These are phyloP conservation scores for Fusarium liriodendri DNA, from an alignment of 2,329 filamentous ascomycete species.

Conservation along the genomic window DNA sequence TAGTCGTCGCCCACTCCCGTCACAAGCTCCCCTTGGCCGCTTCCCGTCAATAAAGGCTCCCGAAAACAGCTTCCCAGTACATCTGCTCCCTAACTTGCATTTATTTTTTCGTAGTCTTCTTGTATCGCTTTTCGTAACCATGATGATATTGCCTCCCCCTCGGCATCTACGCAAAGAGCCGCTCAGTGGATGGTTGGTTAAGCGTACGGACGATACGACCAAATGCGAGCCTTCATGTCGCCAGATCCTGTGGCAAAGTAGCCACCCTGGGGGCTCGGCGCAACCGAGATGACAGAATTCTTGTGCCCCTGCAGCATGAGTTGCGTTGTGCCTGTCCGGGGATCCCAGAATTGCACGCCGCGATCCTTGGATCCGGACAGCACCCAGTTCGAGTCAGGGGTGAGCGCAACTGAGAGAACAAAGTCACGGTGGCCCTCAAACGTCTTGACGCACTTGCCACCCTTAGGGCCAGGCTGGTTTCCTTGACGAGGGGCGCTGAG, in stretches of 20 bases:
- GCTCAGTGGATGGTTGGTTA: slow-evolving; percentile 33
- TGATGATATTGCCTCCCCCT: slow-evolving; percentile 9
- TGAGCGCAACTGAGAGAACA: slow-evolving; percentile 93
- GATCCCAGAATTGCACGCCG: slow-evolving; percentile 99
- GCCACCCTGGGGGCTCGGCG: slow-evolving; percentile 87
- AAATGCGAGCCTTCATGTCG: slow-evolving; percentile 97
- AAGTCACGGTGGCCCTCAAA: slow-evolving; percentile 99
- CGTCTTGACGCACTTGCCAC: slow-evolving; percentile 93
- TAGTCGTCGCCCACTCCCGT: slow-evolving; percentile 31
- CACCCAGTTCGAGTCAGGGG: slow-evolving; percentile 94
- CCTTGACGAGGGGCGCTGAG: slow-evolving; percentile 78
- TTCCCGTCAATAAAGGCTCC: slow-evolving; percentile 21
- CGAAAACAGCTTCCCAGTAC: slow-evolving; percentile 20
- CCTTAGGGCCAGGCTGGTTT: slow-evolving; percentile 76
- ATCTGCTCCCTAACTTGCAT: slow-evolving; percentile 13
- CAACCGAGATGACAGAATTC: slow-evolving; percentile 98
- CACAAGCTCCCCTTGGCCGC: slow-evolving; percentile 21
- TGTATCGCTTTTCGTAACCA: slow-evolving; percentile 18
- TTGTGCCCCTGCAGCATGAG: slow-evolving; percentile 99
- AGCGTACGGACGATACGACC: slow-evolving; percentile 76
- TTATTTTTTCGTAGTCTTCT: slow-evolving; percentile 20
- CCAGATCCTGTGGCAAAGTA: slow-evolving; percentile 97
- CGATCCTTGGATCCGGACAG: slow-evolving; percentile 97
- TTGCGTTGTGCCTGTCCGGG: slow-evolving; percentile 90
- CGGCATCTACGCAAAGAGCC: slow-evolving; percentile 28